These are phyloP conservation scores for Arctium lappa DNA, from an alignment of 129 eudicot genomes.

Conservation along the genomic window DNA sequence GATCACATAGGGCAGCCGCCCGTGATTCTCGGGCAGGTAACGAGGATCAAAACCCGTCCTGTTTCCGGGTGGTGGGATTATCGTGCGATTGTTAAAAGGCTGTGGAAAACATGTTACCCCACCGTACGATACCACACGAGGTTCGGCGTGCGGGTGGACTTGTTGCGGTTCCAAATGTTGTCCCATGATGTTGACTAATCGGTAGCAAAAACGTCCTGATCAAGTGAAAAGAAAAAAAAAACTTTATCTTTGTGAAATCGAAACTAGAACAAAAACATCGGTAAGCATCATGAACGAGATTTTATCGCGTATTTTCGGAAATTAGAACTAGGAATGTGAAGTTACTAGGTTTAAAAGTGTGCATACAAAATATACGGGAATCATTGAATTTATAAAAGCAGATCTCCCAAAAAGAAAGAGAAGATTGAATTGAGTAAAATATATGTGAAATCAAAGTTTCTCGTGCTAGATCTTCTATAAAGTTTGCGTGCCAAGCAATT, in stretches of 20 bases:
- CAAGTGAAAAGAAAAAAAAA: background rate
- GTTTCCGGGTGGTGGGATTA: conserved; percentile 45
- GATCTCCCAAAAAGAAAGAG: background rate
- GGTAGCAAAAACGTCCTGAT: conserved; percentile 33
- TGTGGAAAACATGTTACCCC: conserved; percentile 47
- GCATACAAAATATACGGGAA: background rate
- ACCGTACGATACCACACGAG: conserved; percentile 44
- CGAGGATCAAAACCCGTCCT: conserved; percentile 41
- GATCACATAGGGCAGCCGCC: conserved; percentile 49
- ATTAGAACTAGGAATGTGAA: background rate
- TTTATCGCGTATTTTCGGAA: background rate
- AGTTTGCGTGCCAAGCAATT: background rate
- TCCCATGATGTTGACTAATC: conserved; percentile 40
- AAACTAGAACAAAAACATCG: background rate
- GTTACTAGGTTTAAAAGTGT: background rate
- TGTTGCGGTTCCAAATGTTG: conserved; percentile 50
- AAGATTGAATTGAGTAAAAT: background rate
- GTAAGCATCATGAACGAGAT: background rate
- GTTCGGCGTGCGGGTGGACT: conserved; percentile 41
- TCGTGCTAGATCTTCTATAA: background rate
- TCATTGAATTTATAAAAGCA: background rate
- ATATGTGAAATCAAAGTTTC: background rate
- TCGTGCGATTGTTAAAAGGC: conserved; percentile 33
- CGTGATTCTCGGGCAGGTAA: conserved; percentile 54
- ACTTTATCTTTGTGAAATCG: background rate